A percentile compares a stretch with the other conserved stretches of the same genome.
Conservation (phyloP, 306 rosid genomes). For the Leucaena leucocephala region DNA sequence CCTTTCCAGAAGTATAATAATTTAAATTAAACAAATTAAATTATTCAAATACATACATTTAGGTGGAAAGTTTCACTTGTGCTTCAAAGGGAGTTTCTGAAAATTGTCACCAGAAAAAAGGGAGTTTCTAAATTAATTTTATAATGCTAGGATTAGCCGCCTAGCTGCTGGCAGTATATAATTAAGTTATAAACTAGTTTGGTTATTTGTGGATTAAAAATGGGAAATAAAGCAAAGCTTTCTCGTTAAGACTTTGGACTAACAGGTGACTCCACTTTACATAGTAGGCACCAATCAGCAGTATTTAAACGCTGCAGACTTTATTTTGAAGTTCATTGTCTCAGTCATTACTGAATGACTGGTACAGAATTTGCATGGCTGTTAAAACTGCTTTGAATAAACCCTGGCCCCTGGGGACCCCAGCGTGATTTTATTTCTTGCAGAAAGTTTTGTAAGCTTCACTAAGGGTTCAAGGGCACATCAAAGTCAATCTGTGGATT, state of each 20-base stretch:
- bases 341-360: no score
- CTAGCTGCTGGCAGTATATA: not conserved
- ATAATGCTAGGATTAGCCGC: not conserved
- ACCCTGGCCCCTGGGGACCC: not conserved
- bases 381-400: not conserved
- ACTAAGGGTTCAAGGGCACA: not conserved
- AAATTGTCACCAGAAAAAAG: not conserved
- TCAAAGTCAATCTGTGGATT: constrained; percentile 26
- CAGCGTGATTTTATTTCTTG: not conserved
- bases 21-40: no score
- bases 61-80: no score
- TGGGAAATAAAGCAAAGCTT: not conserved
- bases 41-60: no score
- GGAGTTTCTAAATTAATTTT: not conserved
- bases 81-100: no score
- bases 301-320: no score
- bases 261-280: no score
- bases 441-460: not conserved
- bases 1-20: no score
- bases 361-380: not conserved
- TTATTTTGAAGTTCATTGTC: no score
- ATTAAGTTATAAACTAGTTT: not conserved
- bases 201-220: not conserved
- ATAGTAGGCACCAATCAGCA: no score
- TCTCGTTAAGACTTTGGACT: not conserved